Base-by-base conservation (phyloP, 495 filamentous ascomycete genomes). In the Amorphotheca resinae region DNA sequence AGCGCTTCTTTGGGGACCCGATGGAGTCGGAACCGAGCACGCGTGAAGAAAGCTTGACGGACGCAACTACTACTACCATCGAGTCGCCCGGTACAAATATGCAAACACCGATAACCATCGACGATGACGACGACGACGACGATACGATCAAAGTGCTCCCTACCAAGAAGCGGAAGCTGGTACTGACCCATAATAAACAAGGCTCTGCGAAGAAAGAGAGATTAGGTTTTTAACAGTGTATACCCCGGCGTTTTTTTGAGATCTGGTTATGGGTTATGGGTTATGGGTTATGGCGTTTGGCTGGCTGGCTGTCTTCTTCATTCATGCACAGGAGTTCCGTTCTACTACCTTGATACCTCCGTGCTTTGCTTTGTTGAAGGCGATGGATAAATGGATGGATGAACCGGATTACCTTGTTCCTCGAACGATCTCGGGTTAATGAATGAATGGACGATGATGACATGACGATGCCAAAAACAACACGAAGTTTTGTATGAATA, bases 21-120 rank as follows among this genome's bases (percentile, higher is more conserved):
- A 46, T 44, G 14, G 36, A 36, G 5, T 40, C 42, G 18, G 45
- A 50, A 21, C 38, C 39, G 4, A 45, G 43, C 16, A 55, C 52
- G 11, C 44, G 48, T 9, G 44, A 56, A 6, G 60, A 50, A 16
- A 56, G 51, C 20, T 28, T 65, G 50, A 66, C 64, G 0, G 63
- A 65, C 33, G 62, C 54, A 4, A 61, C 63, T 3, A 66, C 63
- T 2, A 63, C 64, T 3, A 66, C 63, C 2, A 30, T 59, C n/a
- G 61, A 62, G 34, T 51, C 53, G 9, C 58, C 61, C 1, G 52
- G 55, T 5, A 46, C 60, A 9, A 56, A 43, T 20, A n/a, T n/a
- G n/a, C n/a, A n/a, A n/a, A 66, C 63, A 16, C 63, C 63, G 15
- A 44, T 44, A 1, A 43, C 41, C 3, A 35, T 33, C 18, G 40